Evolutionary conservation across 2,329 filamentous ascomycete species (phyloP), one percentile per base, ranked within the genome.

Genomic region (Botrytis elliptica): DNA sequence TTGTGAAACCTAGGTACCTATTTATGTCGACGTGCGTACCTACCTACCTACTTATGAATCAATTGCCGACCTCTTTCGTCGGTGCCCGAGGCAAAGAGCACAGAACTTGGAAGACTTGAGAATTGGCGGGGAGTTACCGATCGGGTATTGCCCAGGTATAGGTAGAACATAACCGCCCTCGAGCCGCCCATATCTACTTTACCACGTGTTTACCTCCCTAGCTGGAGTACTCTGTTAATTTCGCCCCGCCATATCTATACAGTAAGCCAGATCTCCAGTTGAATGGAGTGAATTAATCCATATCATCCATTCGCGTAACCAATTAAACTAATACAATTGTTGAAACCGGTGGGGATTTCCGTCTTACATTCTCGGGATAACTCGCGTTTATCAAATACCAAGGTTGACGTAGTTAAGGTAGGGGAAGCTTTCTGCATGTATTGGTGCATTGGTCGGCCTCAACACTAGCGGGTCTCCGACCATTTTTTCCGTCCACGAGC

Each of bases 401-500:
- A 59, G 49, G 60, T 57, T 72, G 49, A 68, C 70, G 60, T 68
- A 65, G 46, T 33, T 55, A 9, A 25, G 25, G 38, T 38, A 33
- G 36, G 36, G 70, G 36, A 36, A 52, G 16, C n/a, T 55, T 57
- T 64, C 38, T 22, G 25, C 16, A 52, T 70, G 18, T 22, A 57
- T 29, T 44, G 42, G 59, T 46, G 33, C 64, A 71, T 71, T 64
- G 36, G 70, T 70, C 55, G 68, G 69, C 42, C n/a, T 55, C n/a
- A 59, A 72, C 62, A 62, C 65, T 68, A 68, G 49, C 63, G 62
- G 52, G 52, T 49, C 29, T 49, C 52, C 62, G 52, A 72, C 63
- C 70, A 68, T 72, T 72, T 72, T 72, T 68, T 72, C 52, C 63
- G 29, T 72, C 52, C 70, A 42, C 62, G 33, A 59, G 65, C 49